Conservation (phyloP, 2,329 filamentous ascomycete species). For the Furcasterigmium sp. region DNA sequence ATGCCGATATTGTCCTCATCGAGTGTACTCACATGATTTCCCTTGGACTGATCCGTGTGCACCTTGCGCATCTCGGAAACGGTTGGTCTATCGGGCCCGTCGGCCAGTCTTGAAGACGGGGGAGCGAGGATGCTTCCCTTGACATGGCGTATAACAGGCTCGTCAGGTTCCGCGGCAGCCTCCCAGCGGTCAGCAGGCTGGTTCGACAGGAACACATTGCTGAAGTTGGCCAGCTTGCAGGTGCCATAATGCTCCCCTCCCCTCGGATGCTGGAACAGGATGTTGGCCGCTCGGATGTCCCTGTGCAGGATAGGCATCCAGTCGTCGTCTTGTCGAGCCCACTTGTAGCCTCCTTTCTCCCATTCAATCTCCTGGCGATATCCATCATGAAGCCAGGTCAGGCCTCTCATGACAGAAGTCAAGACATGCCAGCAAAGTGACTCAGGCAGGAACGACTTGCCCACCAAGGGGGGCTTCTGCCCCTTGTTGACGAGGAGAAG, state of each 20-base stretch:
- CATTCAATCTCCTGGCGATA: constrained; percentile 18
- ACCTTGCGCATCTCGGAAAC: neutral
- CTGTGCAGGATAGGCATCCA: constrained; percentile 50
- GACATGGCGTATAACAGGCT: constrained; percentile 1
- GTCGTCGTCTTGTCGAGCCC: constrained; percentile 25
- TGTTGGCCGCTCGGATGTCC: constrained; percentile 38
- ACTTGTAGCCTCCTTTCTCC: constrained; percentile 4
- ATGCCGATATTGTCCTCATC: no score
- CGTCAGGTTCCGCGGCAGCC: constrained; percentile 3
- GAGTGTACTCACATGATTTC: neutral
- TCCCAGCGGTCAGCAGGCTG: constrained; percentile 17
- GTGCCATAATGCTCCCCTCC: constrained; percentile 44
- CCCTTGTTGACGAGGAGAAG: constrained; percentile 27
- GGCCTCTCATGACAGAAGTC: constrained; percentile 38
- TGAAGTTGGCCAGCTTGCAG: constrained; percentile 49
- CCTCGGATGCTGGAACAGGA: constrained; percentile 44
- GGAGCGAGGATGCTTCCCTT: constrained; percentile 7
- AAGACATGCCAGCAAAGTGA: constrained; percentile 52
- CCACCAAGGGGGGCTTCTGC: constrained; percentile 9
- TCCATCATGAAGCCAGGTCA: constrained; percentile 49
- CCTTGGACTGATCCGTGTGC: neutral
- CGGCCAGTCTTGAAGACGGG: neutral
- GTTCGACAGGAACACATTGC: constrained; percentile 31
- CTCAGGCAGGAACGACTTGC: constrained; percentile 38
- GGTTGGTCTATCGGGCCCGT: neutral